Evolutionary conservation across 805 yeast genomes (phyloP), one percentile per base, ranked within the genome.

Genomic region (Spathaspora passalidarum): DNA sequence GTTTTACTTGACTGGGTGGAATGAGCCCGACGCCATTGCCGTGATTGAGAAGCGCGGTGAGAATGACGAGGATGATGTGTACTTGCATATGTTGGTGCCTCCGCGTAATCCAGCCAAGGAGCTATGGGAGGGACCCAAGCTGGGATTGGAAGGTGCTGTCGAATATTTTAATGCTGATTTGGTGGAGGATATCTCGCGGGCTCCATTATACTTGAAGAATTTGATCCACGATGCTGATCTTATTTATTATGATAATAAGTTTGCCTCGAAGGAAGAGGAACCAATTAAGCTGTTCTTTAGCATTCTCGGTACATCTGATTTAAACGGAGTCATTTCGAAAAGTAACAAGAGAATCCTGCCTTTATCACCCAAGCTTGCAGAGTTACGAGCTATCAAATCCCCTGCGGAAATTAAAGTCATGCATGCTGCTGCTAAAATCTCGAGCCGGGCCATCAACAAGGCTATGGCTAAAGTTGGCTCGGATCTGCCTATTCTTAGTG

Each of bases 61-160:
- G 44, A 66, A 75, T 47, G 53, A 54, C 9, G 68, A 62, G 9
- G 79, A 76, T 20, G 79, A 81, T 42, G 72, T 80, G 29, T 61
- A 76, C 7, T 79, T 87, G 52, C 92, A 88, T 55, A 78, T 94
- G 84, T 68, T 90, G 42, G 96, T 92, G 2, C 96, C 90, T 2
- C 90, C 89, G 13, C 85, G 86, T 60, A 86, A 91, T 59, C 77
- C 81, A 5, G 74, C 73, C 41, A 80, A 78, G 18, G 99, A 94
- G 65, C 80, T 85, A 51, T 94, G 99, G 99, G 97, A 92, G 56
- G 99, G 99, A 10, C 84, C 80, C 38, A 78, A 96, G 55, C 85
- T 95, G 14, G 99, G 99, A 1, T 75, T 83, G 3, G 80, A 83
- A 40, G 96, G 95, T 13, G 96, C 85, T 0, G 68, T 66, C 35